Evolutionary conservation across 2,329 filamentous ascomycete genomes (phyloP), one percentile per base, ranked within the genome.

Genomic region (Rutstroemia sp.): DNA sequence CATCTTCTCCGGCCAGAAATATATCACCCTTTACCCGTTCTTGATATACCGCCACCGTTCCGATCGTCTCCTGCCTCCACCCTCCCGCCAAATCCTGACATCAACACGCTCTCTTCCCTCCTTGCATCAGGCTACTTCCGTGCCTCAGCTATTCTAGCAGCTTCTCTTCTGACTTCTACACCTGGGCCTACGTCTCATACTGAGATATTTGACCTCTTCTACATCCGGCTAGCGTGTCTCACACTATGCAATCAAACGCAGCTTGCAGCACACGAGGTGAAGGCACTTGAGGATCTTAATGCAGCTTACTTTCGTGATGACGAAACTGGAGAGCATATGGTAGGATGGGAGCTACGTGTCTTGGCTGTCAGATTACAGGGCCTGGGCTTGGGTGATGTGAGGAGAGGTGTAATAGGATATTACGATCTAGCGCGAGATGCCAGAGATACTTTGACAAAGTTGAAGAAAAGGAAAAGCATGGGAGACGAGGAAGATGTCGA

Each of bases 401-500:
- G 92, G 4, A 80, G 92, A 59, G 88, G 89, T 3, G 86, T 99
- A 57, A 92, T 94, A 78, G 88, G 88, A 46, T 90, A 95, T 69
- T 95, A 96, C 69, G 91, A 96, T 61, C 79, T 97, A 2, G 91
- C 86, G 0, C 74, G 88, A 8, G 90, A 95, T 70, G 90, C 89
- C 2, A 78, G 91, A 18, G 74, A 76, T 2, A 78, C 80, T 56
- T 75, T 89, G 5, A 72, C 74, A 18, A 75, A 73, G 34, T 77
- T 81, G 0, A 73, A 69, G 12, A 69, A 71, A 53, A 16, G 25
- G 46, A 38, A 9, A 37, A 50, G 10, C 39, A 37, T 0, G 55
- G 30, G 5, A 2, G 54, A 30, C 2, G 49, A 49, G 7, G 30
- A n/a, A 41, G 54, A 52, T 5, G 16, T 62, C 0, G 56, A 63